phyloP scores from a whole-genome alignment of 225 moss, liverwort and hornwort species.

The Rhytidiadelphus loreus region DNA sequence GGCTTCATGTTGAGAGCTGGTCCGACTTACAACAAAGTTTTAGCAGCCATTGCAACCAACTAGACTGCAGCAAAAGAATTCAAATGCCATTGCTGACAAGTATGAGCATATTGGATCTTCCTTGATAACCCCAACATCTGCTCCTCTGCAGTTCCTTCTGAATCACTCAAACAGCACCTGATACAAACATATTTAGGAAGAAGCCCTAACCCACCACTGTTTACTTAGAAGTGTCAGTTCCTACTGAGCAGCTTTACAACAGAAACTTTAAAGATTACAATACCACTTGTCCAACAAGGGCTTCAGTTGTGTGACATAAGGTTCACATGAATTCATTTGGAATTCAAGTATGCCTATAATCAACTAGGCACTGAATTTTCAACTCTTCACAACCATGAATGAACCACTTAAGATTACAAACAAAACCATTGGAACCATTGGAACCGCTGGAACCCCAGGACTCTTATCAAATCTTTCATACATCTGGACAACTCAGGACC shows the following conservation, averaged over 20 bases:
- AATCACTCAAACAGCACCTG: constrained; percentile 41
- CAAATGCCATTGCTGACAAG: not conserved
- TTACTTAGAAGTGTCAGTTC: not conserved
- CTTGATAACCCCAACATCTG: constrained; percentile 12
- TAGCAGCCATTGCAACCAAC: constrained; percentile 2
- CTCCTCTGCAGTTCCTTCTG: constrained; percentile 30
- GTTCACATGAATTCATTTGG: not conserved
- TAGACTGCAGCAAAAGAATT: not conserved
- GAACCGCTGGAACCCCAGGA: not conserved
- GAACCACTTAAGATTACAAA: not conserved
- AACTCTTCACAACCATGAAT: not conserved
- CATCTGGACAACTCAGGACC: not conserved
- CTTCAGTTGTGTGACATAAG: not conserved
- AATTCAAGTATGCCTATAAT: not conserved
- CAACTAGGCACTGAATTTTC: not conserved
- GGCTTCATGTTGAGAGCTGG: not conserved
- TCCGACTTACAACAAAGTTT: not conserved
- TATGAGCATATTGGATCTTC: not conserved
- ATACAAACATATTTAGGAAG: constrained; percentile 24
- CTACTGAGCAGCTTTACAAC: not conserved
- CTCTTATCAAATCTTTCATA: not conserved
- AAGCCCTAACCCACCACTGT: not conserved
- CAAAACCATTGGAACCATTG: not conserved
- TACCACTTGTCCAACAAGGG: not conserved
- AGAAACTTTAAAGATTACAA: not conserved